Percentiles rank a stretch among this genome's conserved stretches.
These are phyloP conservation scores for Halophytophthora polymorphica DNA, from an alignment of 352 stramenopile genomes.

Conservation along the genomic window DNA sequence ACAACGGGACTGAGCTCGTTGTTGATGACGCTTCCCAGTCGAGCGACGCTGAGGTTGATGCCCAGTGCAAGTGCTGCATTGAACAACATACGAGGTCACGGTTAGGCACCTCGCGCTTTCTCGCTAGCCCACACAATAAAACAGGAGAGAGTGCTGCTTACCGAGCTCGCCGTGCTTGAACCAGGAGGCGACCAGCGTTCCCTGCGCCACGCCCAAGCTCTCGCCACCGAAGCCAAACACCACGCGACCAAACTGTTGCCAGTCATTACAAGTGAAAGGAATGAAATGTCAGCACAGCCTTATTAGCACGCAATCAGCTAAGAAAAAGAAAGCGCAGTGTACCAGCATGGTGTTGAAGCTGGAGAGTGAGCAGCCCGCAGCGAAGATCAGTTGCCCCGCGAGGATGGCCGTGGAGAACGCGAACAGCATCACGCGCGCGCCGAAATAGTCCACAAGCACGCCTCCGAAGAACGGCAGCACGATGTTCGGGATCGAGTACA, in stretches of 20 bases:
- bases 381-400: conserved; percentile 86
- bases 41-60: conserved; percentile 89
- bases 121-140: neutral
- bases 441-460: conserved; percentile 88
- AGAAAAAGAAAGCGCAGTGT: neutral
- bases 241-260: conserved; percentile 74
- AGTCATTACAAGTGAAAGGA: conserved; percentile 1
- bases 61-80: conserved; percentile 83
- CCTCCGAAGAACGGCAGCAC: conserved; percentile 92
- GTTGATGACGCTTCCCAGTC: conserved; percentile 92
- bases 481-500: conserved; percentile 93
- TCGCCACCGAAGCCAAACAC: conserved; percentile 93
- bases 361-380: conserved; percentile 73
- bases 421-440: conserved; percentile 79
- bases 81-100: neutral
- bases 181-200: conserved; percentile 89
- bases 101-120: neutral
- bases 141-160: conserved; percentile 4
- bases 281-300: conserved; percentile 3
- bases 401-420: conserved; percentile 85
- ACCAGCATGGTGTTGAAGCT: conserved; percentile 82
- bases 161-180: conserved; percentile 91
- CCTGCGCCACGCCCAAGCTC: conserved; percentile 88
- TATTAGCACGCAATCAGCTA: neutral
- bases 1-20: conserved; percentile 87